These are phyloP conservation scores for Acaromyces ingoldii DNA, from an alignment of 1,284 basidiomycete genomes.

Conservation along the genomic window DNA sequence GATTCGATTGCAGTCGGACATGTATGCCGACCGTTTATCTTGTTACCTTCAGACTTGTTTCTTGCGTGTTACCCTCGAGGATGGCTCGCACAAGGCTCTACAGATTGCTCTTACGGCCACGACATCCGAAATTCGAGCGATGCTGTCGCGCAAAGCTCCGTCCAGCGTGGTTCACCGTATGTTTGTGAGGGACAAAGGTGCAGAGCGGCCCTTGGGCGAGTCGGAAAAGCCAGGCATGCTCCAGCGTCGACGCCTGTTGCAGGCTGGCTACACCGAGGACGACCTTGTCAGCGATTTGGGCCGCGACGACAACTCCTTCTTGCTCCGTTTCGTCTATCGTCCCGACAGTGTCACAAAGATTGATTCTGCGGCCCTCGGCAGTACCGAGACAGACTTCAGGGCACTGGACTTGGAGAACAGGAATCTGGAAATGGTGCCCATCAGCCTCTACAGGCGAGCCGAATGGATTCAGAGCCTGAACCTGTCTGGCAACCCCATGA, in stretches of 20 bases:
- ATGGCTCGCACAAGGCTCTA: conserved; percentile 69
- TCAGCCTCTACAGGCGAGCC: conserved; percentile 79
- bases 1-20: too few relatives aligned
- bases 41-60: too few relatives aligned
- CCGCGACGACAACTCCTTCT: conserved; percentile 74
- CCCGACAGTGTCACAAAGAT: conserved; percentile 59
- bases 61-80: conserved; percentile 72
- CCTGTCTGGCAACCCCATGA: conserved; percentile 89
- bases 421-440: conserved; percentile 82
- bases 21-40: too few relatives aligned
- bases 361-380: conserved; percentile 35
- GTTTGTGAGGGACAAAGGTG: conserved; percentile 48
- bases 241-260: conserved; percentile 74
- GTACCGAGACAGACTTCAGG: conserved; percentile 59
- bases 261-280: conserved; percentile 79
- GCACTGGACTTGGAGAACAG: conserved; percentile 77
- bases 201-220: conserved; percentile 52
- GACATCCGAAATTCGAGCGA: conserved; percentile 60
- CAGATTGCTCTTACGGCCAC: conserved; percentile 65
- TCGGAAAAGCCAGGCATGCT: conserved; percentile 82
- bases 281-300: conserved; percentile 79
- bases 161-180: conserved; percentile 39
- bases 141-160: conserved; percentile 32
- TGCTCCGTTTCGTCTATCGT: conserved; percentile 76
- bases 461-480: conserved; percentile 80